Percentiles rank a stretch among this genome's conserved stretches.
These are phyloP conservation scores for Termitomyces sp. DNA, from an alignment of 768 basidiomycete genomes.

Conservation along the genomic window DNA sequence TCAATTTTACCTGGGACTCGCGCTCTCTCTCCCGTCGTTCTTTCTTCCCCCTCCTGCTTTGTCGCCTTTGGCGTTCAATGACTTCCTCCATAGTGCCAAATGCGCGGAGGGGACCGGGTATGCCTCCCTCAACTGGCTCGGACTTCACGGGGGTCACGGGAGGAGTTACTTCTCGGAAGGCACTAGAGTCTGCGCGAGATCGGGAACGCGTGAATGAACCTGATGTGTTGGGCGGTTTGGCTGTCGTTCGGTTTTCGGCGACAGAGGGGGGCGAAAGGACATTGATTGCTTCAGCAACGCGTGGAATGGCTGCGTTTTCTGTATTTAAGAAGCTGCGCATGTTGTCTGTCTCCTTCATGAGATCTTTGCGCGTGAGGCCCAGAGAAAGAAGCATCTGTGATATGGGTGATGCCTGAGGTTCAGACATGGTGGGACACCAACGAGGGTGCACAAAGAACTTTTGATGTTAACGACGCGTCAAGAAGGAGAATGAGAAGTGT, in stretches of 20 bases:
- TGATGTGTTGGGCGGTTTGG: conserved; percentile 30
- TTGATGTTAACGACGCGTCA: conserved; percentile 2
- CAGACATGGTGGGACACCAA: conserved; percentile 28
- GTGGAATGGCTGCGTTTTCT: conserved; percentile 41
- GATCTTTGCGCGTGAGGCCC: conserved; percentile 74
- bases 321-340: conserved; percentile 76
- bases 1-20: conserved; percentile 27
- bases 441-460: conserved; percentile 3
- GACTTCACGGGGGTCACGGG: conserved; percentile 61
- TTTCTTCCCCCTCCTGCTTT: conserved; percentile 48
- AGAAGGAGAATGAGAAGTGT: conserved; percentile 2
- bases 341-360: conserved; percentile 65
- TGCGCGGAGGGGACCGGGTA: conserved; percentile 42
- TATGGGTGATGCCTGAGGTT: conserved; percentile 56
- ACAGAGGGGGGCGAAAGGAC: conserved; percentile 28
- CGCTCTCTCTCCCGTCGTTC: conserved; percentile 45
- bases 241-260: conserved; percentile 28
- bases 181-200: conserved; percentile 42
- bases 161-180: conserved; percentile 49
- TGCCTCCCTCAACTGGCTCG: conserved; percentile 44
- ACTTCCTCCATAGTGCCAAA: conserved; percentile 76
- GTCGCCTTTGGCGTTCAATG: conserved; percentile 67
- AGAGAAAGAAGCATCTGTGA: conserved; percentile 66
- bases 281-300: conserved; percentile 34
- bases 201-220: conserved; percentile 37